Evolutionary conservation across 371 early-diverging fungal species (phyloP).

Genomic region (Lichtheimia ornata): DNA sequence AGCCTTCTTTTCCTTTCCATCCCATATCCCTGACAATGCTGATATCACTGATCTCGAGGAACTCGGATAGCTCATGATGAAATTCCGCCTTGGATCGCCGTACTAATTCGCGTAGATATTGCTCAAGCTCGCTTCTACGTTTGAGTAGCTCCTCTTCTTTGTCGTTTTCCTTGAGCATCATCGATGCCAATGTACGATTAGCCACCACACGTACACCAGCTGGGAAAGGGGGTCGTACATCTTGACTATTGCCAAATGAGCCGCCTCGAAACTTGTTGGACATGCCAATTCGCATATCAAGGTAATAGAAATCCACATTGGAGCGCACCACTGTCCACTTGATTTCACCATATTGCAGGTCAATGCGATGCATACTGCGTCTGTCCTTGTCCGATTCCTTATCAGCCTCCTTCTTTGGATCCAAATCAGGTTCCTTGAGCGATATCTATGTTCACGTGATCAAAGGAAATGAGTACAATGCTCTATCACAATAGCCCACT

Average conservation of each 20-base stretch:
- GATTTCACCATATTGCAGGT: conserved; percentile 78
- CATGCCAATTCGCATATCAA: conserved; percentile 49
- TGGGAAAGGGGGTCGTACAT: conserved; percentile 44
- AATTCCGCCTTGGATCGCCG: conserved; percentile 52
- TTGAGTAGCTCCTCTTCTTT: conserved; percentile 42
- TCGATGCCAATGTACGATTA: conserved; percentile 35
- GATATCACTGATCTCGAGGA: conserved; percentile 73
- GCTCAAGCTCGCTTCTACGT: conserved; percentile 63
- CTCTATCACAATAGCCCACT: too few relatives aligned
- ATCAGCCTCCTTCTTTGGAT: conserved; percentile 43
- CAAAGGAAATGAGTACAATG: neutral
- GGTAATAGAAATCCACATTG: conserved; percentile 67
- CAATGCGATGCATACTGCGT: conserved; percentile 59
- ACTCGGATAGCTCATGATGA: conserved; percentile 73
- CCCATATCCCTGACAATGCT: conserved; percentile 76
- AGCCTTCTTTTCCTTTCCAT: conserved; percentile 87
- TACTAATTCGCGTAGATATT: conserved; percentile 62
- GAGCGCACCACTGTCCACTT: conserved; percentile 74
- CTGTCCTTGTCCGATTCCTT: conserved; percentile 23
- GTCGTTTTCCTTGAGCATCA: conserved; percentile 30
- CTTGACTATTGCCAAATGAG: neutral
- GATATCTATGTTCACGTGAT: neutral
- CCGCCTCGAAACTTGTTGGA: neutral
- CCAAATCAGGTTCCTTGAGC: conserved; percentile 23
- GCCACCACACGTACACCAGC: conserved; percentile 36